phyloP scores from a whole-genome alignment of 768 basidiomycete species.

The Boletus pseudopeckii region DNA sequence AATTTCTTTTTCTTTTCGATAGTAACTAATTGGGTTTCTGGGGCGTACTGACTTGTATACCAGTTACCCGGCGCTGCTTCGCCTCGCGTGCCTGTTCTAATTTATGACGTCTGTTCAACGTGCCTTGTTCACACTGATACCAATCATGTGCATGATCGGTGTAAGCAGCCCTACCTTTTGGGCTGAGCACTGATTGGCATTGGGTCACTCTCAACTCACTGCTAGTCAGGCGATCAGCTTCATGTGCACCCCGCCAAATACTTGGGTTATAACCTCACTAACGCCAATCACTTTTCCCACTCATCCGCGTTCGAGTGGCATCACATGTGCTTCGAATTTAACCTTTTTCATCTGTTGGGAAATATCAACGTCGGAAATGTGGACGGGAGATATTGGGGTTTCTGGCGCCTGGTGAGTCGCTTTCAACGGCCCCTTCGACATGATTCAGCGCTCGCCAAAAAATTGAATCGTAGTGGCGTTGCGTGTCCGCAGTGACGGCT shows the following conservation, averaged over 20 bases:
- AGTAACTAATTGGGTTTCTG: not conserved
- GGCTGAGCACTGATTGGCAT: not conserved
- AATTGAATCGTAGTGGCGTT: no score
- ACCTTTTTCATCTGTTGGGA: not conserved
- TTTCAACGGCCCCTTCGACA: no score
- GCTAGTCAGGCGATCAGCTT: not conserved
- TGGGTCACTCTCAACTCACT: no score
- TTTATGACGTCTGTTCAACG: not conserved
- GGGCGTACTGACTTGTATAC: slow-evolving; percentile 3
- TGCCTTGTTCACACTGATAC: not conserved
- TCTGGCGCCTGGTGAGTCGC: no score
- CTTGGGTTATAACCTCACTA: not conserved
- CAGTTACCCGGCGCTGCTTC: not conserved
- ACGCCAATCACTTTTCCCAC: not conserved
- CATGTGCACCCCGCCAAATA: not conserved
- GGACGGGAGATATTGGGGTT: not conserved
- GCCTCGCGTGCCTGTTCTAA: not conserved
- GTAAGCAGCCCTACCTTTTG: not conserved
- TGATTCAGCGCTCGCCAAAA: no score
- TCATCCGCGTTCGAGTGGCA: not conserved
- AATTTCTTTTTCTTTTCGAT: not conserved
- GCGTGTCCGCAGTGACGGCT: no score
- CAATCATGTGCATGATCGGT: no score
- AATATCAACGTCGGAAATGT: not conserved
- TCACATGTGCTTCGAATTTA: not conserved